Evolutionary conservation across 1,284 basidiomycete genomes (phyloP), one percentile per base, ranked within the genome.

Genomic region (Tilletiopsis washingtonensis): DNA sequence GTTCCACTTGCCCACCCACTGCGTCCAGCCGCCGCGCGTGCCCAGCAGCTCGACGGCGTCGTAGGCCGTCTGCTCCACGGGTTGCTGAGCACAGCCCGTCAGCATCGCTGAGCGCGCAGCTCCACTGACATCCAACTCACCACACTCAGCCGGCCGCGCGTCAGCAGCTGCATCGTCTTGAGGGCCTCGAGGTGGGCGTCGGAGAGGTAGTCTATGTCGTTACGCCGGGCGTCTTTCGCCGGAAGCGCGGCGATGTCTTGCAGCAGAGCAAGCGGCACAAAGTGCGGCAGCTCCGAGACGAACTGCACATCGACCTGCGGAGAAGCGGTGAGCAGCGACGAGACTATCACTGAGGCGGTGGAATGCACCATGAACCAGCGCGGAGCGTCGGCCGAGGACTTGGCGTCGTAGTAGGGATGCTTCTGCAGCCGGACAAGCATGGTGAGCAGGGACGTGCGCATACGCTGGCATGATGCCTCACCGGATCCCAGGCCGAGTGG

Each of bases 391-490:
- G 81, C 64, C 47, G 85, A 78, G 0, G 88, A 82, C 81, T 91
- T 93, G 79, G 81, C 68, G 67, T 97, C 91, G 68, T 81, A 91
- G 74, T 97, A 98, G 0, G 91, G 90, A 73, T 94, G 89, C 2
- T 48, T 34, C 11, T 82, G 21, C 29, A 34, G 9, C 9, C 43
- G 23, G 47, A 25, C 17, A 7, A 26, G 21, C 4, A 17, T 9
- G 9, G 29, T 34, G 29, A 34, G 29, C 9, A 9, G 29, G 29
- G n/a, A n/a, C n/a, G n/a, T n/a, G n/a, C n/a, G n/a, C n/a, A 36
- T 29, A 29, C 34, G 32, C 21, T 17, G 29, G 3, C 27, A 38
- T n/a, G 45, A 54, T 47, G 17, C 34, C 56, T 46, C 29, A 76
- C 60, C 5, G 37, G 11, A 44, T 67, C 64, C 26, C 54, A 61